phyloP scores from a whole-genome alignment of 2,329 filamentous ascomycete species.

The Claviceps purpurea region DNA sequence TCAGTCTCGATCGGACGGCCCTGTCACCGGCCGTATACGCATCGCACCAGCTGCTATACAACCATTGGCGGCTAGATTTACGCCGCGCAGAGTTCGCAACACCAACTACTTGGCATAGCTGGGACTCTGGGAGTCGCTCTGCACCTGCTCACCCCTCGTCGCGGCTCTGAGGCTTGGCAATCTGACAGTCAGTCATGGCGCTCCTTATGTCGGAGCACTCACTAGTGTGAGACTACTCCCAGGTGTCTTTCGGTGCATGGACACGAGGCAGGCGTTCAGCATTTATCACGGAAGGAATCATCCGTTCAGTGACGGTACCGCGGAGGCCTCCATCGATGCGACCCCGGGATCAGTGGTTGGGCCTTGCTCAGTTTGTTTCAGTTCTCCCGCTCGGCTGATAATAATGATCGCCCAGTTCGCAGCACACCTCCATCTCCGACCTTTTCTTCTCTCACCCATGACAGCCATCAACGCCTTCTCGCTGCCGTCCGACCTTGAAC shows the following conservation, averaged over 20 bases:
- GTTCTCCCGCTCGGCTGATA: neutral
- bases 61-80: too few species aligned
- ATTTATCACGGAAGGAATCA: too few species aligned
- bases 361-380: neutral
- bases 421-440: neutral
- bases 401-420: neutral
- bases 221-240: neutral
- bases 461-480: constrained; percentile 6
- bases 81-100: too few species aligned
- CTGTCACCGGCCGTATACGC: too few species aligned
- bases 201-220: neutral
- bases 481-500: constrained; percentile 36
- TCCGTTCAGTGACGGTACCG: too few species aligned
- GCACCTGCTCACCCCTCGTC: neutral
- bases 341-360: neutral
- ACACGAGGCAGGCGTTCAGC: too few species aligned
- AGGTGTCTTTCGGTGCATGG: neutral
- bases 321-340: neutral
- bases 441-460: neutral
- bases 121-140: neutral
- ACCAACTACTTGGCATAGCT: neutral
- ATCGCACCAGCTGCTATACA: too few species aligned
- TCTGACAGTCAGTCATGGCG: neutral
- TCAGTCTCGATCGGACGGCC: neutral
- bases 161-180: neutral